A percentile compares a stretch with the other conserved stretches of the same genome.
Conservation (phyloP, 2,329 filamentous ascomycete genomes). For the Paraconiothyrium brasiliense region DNA sequence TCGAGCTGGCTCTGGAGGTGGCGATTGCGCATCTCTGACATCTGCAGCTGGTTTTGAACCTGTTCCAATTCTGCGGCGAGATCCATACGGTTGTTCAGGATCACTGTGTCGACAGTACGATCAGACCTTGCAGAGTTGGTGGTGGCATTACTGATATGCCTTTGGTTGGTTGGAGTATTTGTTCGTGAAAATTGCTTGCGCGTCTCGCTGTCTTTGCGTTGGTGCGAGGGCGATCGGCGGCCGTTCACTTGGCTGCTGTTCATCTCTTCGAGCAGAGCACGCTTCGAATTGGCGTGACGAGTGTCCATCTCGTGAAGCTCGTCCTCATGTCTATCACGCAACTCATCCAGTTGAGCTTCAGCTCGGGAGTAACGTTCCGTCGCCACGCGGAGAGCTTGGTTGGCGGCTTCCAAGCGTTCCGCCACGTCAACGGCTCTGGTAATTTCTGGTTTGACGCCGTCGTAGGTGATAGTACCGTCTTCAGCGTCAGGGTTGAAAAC, state of each 20-base stretch:
- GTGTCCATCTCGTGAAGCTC: constrained; percentile 72
- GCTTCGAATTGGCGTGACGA: constrained; percentile 70
- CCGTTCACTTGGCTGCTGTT: constrained; percentile 68
- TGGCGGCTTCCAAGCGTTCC: constrained; percentile 85
- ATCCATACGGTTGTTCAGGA: constrained; percentile 89
- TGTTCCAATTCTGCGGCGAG: constrained; percentile 90
- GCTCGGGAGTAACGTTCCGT: constrained; percentile 82
- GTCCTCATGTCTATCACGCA: constrained; percentile 78
- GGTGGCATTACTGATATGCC: constrained; percentile 71
- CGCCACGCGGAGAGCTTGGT: constrained; percentile 85
- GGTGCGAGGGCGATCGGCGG: constrained; percentile 75
- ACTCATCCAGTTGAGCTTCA: constrained; percentile 81
- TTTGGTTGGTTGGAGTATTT: constrained; percentile 77
- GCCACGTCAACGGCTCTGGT: constrained; percentile 76
- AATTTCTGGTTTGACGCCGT: constrained; percentile 75
- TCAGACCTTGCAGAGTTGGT: constrained; percentile 86
- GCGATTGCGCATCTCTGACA: constrained; percentile 93
- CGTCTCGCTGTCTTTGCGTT: constrained; percentile 68
- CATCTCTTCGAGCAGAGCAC: constrained; percentile 86
- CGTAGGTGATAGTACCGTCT: constrained; percentile 72
- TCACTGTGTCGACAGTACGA: constrained; percentile 81
- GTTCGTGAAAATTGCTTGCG: constrained; percentile 74
- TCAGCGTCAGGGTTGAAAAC: constrained; percentile 82
- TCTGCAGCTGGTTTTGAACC: constrained; percentile 91
- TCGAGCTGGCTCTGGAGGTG: constrained; percentile 90